Percentiles rank a stretch among this genome's conserved stretches.
Evolutionary conservation across 805 yeast species (phyloP).

Genomic region (Hanseniaspora guilliermondii): DNA sequence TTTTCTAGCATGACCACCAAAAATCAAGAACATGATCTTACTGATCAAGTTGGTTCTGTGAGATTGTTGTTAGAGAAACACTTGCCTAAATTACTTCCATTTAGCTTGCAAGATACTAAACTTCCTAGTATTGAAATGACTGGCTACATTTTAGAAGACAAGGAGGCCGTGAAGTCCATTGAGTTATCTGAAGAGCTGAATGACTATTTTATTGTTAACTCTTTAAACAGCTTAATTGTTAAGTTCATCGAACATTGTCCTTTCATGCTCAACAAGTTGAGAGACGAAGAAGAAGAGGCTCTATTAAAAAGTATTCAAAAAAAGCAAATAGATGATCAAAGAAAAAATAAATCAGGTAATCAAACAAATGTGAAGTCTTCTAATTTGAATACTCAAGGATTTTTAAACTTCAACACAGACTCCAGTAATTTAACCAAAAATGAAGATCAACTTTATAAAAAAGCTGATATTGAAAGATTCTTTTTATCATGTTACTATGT

Average conservation of each 20-base stretch:
- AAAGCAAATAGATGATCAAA: conserved; percentile 18
- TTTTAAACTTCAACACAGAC: not conserved
- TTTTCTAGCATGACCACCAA: conserved; percentile 47
- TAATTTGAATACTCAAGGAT: conserved; percentile 30
- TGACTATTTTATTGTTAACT: conserved; percentile 29
- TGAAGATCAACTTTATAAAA: conserved; percentile 47
- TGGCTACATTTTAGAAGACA: not conserved
- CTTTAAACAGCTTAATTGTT: conserved; percentile 41
- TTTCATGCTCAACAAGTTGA: conserved; percentile 48
- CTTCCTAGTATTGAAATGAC: conserved; percentile 19
- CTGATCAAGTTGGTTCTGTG: conserved; percentile 39
- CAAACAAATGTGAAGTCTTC: not conserved
- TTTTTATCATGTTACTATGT: conserved; percentile 62
- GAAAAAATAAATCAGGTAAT: not conserved
- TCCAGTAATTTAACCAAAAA: not conserved
- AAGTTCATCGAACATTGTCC: conserved; percentile 53
- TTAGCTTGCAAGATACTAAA: conserved; percentile 41
- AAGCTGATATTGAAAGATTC: conserved; percentile 79
- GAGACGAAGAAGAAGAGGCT: conserved; percentile 66
- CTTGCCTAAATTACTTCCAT: conserved; percentile 45
- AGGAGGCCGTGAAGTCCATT: conserved; percentile 1
- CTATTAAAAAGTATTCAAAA: conserved; percentile 39
- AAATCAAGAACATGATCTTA: conserved; percentile 28
- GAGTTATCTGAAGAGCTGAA: conserved; percentile 20
- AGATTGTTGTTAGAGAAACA: conserved; percentile 55